Evolutionary conservation across 495 filamentous ascomycete genomes (phyloP), one percentile per base, ranked within the genome.

Genomic region (Aeminium ludgeri): DNA sequence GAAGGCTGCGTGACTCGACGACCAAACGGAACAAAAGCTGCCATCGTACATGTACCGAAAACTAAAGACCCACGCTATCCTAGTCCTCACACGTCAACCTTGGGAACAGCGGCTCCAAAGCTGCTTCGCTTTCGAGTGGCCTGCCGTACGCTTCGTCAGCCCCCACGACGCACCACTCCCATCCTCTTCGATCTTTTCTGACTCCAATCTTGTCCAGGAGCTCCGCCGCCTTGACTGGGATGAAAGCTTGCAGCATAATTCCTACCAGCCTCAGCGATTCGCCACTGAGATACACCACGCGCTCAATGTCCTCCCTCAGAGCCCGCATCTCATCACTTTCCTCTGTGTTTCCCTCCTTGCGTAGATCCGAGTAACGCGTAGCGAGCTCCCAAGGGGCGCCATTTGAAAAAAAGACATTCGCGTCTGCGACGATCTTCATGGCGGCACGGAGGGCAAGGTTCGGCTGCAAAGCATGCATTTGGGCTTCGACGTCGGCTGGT

Each of bases 181-280:
- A 65, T 44, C 66, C 59, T 43, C 79, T 65, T 49, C 66, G 65
- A 32, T 71, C 68, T 11, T 54, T 52, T n/a, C 64, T 60, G 13
- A 96, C 85, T 8, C 80, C 76, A 3, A 97, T 62, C 50, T 71
- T 68, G 53, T 94, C 81, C 10, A 96, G 67, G 34, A 96, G 52
- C 49, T 76, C 65, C 27, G 60, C 56, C 34, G 81, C 67, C 58
- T 87, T 93, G n/a, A 59, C 65, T 2, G 89, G 89, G 69, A 96
- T 86, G 53, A 80, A 86, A 2, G 89, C 86, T 57, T 93, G 87
- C 20, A 97, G 62, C 28, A 96, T 62, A 41, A 96, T 94, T 7
- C 77, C 84, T 2, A 63, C 59, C 27, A 95, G 70, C 16, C 89
- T 77, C 31, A 95, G 55, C n/a, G 76, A 70, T 55, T 97, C 89